Percentiles rank a stretch among this genome's conserved stretches.
Evolutionary conservation across 1,139 yeast genomes (phyloP).

Genomic region (Starmera stellimalicola): DNA sequence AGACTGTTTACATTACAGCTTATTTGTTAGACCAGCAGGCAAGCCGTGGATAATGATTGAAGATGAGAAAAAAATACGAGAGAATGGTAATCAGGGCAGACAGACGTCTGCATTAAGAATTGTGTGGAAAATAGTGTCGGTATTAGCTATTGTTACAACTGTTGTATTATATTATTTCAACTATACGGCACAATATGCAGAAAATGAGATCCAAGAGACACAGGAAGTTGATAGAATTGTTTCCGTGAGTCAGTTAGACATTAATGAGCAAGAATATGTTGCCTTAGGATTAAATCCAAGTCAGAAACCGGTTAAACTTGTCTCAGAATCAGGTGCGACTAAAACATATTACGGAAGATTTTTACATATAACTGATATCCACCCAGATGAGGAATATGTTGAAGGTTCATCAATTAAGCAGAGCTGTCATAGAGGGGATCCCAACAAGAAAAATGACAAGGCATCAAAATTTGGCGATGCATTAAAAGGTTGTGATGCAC

Average conservation of each 20-base stretch:
- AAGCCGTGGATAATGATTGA: too few species aligned
- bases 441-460: slow-evolving; percentile 21
- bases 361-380: slow-evolving; percentile 77
- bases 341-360: slow-evolving; percentile 53
- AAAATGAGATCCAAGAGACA: too few species aligned
- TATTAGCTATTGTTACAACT: too few species aligned
- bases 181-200: too few species aligned
- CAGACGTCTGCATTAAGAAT: too few species aligned
- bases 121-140: too few species aligned
- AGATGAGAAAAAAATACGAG: too few species aligned
- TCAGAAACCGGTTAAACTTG: slow-evolving; percentile 21
- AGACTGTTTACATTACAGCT: too few species aligned
- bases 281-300: slow-evolving; percentile 28
- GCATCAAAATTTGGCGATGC: slow-evolving; percentile 75
- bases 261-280: slow-evolving; percentile 15
- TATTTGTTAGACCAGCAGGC: too few species aligned
- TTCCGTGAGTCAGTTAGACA: slow-evolving; percentile 4
- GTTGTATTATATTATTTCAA: too few species aligned
- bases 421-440: slow-evolving; percentile 49
- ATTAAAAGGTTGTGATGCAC: slow-evolving; percentile 60
- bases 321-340: slow-evolving; percentile 7
- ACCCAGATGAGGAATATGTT: slow-evolving; percentile 68
- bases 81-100: too few species aligned
- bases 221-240: neutral
- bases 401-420: slow-evolving; percentile 39